Conservation (phyloP, 225 moss, liverwort and hornwort genomes). For the Neckera pumila region DNA sequence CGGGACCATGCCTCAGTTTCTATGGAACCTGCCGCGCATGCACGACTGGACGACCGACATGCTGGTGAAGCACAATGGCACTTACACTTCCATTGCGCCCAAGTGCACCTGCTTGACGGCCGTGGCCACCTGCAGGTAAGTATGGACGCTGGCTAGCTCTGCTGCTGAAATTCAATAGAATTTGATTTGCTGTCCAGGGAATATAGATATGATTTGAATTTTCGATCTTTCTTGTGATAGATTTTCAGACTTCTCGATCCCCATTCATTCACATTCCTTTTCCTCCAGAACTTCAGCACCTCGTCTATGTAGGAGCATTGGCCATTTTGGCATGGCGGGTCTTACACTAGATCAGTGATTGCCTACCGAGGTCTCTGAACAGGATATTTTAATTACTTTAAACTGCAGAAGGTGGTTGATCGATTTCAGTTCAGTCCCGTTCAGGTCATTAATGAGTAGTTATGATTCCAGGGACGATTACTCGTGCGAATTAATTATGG, state of each 20-base stretch:
- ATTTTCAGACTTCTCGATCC: background rate
- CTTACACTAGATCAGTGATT: background rate
- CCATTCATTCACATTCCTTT: background rate
- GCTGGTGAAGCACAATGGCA: constrained; percentile 37
- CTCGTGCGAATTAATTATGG: background rate
- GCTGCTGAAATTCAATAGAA: too few relatives aligned
- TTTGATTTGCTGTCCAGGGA: too few relatives aligned
- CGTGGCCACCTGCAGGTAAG: constrained; percentile 47
- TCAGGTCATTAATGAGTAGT: background rate
- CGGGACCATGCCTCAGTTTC: constrained; percentile 45
- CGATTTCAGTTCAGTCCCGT: background rate
- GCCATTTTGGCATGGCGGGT: background rate
- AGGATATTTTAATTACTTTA: background rate
- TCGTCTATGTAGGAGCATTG: background rate
- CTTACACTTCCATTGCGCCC: constrained; percentile 49
- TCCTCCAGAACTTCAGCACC: background rate
- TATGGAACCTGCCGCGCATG: constrained; percentile 54
- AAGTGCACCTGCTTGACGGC: constrained; percentile 55
- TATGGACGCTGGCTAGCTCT: background rate
- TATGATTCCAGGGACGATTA: background rate
- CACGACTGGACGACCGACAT: constrained; percentile 61
- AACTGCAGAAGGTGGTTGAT: background rate
- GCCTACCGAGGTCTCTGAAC: background rate
- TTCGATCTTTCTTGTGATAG: background rate
- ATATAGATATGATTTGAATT: too few relatives aligned